Conservation (phyloP, 2,329 filamentous ascomycete genomes). For the Tolypocladium album region DNA sequence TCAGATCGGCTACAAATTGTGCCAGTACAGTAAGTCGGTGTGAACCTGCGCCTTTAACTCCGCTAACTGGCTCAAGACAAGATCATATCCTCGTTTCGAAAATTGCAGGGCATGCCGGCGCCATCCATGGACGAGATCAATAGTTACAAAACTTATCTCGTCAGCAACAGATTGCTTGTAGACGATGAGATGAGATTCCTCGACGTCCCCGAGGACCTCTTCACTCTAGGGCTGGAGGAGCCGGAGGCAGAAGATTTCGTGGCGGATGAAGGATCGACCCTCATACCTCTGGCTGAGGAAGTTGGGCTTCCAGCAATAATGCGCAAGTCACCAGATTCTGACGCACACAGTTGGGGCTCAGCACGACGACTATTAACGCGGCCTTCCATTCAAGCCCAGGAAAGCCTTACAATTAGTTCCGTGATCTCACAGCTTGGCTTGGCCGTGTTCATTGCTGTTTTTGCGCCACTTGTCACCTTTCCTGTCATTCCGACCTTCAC, state of each 20-base stretch:
- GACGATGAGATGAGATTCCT: constrained; percentile 51
- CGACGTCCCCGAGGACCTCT: constrained; percentile 40
- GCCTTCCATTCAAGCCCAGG: not conserved
- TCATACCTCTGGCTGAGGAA: constrained; percentile 9
- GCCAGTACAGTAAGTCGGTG: constrained; percentile 51
- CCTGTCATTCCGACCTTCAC: constrained; percentile 43
- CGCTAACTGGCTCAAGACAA: constrained; percentile 32
- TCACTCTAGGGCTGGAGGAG: constrained; percentile 21
- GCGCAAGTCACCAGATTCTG: constrained; percentile 1
- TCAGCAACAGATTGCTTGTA: constrained; percentile 41
- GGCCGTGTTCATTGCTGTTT: constrained; percentile 22
- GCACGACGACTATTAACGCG: not conserved
- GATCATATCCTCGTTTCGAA: constrained; percentile 46
- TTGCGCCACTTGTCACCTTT: constrained; percentile 49
- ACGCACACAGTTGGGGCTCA: not conserved
- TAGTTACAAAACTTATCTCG: constrained; percentile 42
- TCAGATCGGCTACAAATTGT: constrained; percentile 53
- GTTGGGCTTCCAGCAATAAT: constrained; percentile 2
- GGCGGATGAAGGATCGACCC: constrained; percentile 11
- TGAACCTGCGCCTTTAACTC: not conserved
- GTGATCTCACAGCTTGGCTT: constrained; percentile 5
- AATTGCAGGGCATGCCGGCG: constrained; percentile 35
- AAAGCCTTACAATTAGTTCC: not conserved
- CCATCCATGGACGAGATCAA: constrained; percentile 37
- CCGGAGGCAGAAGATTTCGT: constrained; percentile 2